A percentile compares a stretch with the other conserved stretches of the same genome.
phyloP scores from a whole-genome alignment of 2,329 filamentous ascomycete species.

The Colletotrichum sp. region DNA sequence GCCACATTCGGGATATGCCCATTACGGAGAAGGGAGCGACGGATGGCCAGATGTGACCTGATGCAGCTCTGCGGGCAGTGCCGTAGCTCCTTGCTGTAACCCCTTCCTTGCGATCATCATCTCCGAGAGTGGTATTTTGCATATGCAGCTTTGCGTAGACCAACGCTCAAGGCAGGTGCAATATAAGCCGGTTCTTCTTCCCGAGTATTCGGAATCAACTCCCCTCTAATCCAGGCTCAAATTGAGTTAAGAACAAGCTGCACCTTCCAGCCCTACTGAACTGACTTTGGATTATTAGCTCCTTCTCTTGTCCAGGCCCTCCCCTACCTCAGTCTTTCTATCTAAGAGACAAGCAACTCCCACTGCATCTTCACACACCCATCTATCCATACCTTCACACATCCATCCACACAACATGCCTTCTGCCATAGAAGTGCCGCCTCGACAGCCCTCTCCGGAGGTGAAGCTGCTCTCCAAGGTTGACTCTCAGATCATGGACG shows the following conservation, averaged over 20 bases:
- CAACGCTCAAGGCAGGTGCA: not conserved
- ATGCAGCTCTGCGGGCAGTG: not conserved
- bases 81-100: not conserved
- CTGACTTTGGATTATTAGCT: not conserved
- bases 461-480: slow-evolving; percentile 22
- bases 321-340: not conserved
- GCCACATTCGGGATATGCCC: not conserved
- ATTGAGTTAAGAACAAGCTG: not conserved
- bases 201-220: not conserved
- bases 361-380: not conserved
- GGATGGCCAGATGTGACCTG: slow-evolving; percentile 15
- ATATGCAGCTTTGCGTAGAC: not conserved
- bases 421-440: slow-evolving; percentile 14
- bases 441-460: slow-evolving; percentile 18
- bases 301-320: not conserved
- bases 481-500: slow-evolving; percentile 23
- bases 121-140: not conserved
- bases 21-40: not conserved
- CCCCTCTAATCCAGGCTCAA: not conserved
- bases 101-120: slow-evolving; percentile 9
- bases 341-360: not conserved
- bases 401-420: slow-evolving; percentile 13
- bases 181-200: slow-evolving; percentile 13
- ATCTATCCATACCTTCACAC: not conserved
- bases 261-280: slow-evolving; percentile 5